Evolutionary conservation across 768 basidiomycete species (phyloP), one percentile per base, ranked within the genome.

Genomic region (Mycena alexandri): DNA sequence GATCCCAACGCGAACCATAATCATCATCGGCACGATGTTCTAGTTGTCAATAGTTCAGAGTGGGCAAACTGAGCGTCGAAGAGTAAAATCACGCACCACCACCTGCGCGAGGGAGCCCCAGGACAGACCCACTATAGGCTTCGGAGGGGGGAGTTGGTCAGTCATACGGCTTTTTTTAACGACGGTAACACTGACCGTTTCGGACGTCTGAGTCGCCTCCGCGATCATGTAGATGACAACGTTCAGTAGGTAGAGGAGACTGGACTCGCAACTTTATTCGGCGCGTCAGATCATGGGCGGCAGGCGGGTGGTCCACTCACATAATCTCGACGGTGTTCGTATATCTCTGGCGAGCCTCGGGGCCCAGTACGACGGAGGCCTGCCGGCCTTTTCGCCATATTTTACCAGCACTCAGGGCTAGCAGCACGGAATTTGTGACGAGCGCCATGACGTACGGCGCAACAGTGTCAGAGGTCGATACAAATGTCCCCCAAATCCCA

Each of bases 21-120:
- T 56, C 54, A 56, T 50, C 44, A 63, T 56, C 16, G 62, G 62
- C 21, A 63, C 36, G n/a, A 56, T 56, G 36, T 63, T 63, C 62
- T 63, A n/a, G n/a, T n/a, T n/a, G n/a, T n/a, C n/a, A n/a, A n/a
- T n/a, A n/a, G n/a, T n/a, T n/a, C n/a, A n/a, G n/a, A n/a, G n/a
- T n/a, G n/a, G n/a, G n/a, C n/a, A n/a, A n/a, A n/a, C n/a, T n/a
- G n/a, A n/a, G n/a, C n/a, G n/a, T n/a, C n/a, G n/a, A n/a, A n/a
- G n/a, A n/a, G n/a, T n/a, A n/a, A n/a, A n/a, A n/a, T n/a, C n/a
- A n/a, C n/a, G n/a, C n/a, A n/a, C n/a, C n/a, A n/a, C n/a, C n/a
- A n/a, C n/a, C n/a, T n/a, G n/a, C n/a, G n/a, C n/a, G n/a, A n/a
- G n/a, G n/a, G n/a, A n/a, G n/a, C n/a, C n/a, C n/a, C n/a, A n/a